Base-by-base conservation (phyloP, 2,329 filamentous ascomycete genomes). In the Cladorrhinum sp. region DNA sequence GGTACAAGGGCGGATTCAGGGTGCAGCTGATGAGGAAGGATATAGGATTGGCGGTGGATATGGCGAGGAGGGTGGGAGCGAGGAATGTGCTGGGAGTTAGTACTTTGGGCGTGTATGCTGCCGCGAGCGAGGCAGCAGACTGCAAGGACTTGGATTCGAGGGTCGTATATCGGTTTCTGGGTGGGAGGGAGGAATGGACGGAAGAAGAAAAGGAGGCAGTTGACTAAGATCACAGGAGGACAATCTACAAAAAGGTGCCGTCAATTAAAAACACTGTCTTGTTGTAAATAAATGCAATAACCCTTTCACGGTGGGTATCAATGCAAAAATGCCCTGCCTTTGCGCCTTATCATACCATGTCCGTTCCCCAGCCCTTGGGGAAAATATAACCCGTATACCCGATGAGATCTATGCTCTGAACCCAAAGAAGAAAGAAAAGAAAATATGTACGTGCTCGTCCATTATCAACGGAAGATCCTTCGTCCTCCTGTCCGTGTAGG, bases 11-110 rank as follows among this genome's bases (percentile, higher is more conserved):
- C 2, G 84, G 84, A 0, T 86, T 87, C 69, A 80, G 82, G 50
- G 79, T 86, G 5, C 77, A 85, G 68, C 66, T 86, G 65, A 86
- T 86, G 82, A 76, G 75, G 62, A 86, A 86, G 67, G 83, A 86
- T 65, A 80, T 87, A 60, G 73, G 75, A 1, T 68, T 86, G 20
- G 84, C 83, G 0, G 75, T 84, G 0, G 78, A 83, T 8, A 79
- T 81, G 71, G 83, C 82, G n/a, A 73, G 79, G 61, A 72, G 77
- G 16, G 77, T 85, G 3, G 83, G 79, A 0, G 76, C 80, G 16
- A 74, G 72, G 49, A 75, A 83, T 58, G 77, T 79, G 3, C 68
- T 86, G 38, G 82, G 83, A 1, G 73, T 78, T 4, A 73, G 71
- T 22, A 82, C 81, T 0, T 67, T 85, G 61, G 72, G 74, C 23